Evolutionary conservation across 164 flowering plant species (phyloP), one percentile per base, ranked within the genome.

Genomic region (Umbilicus rupestris): DNA sequence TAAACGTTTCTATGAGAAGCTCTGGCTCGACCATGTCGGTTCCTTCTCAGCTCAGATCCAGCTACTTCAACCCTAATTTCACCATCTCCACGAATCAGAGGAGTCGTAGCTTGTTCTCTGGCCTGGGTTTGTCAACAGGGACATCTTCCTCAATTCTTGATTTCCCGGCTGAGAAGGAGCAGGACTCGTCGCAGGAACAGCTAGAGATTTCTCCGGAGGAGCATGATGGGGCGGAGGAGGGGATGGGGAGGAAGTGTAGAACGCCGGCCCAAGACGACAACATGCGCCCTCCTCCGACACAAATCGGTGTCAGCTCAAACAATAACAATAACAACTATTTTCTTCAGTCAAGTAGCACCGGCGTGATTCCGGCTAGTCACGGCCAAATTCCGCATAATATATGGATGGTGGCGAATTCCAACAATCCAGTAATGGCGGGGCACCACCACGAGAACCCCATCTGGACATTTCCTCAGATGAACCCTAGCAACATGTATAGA

Each of bases 341-440:
- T 75, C 17, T 83, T 71, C 90, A 83, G 71, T 88, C 81, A 69
- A 73, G 89, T 7, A 81, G 74, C 70, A 29, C 88, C 2, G 90
- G 85, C 0, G 73, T 80, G 0, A 69, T 76, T 42, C 80, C 85
- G 3, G 82, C 80, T 1, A 77, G 74, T 58, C 88, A 78, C 26
- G 69, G 78, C 19, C 88, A 82, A 66, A 77, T 80, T 71, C 91
- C 96, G 70, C 84, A 86, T 0, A 84, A 84, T 41, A 82, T 92
- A 68, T 90, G 96, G 96, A 90, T 90, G 98, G 70, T 92, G 31
- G 71, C 95, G 15, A 87, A 85, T 77, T 77, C 86, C 19, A 80
- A 71, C 68, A 79, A 77, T 69, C 89, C 80, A 71, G 85, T 47
- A 3, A 46, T 60, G 62, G 63, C 49, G 26, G 70, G 73, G 20